Evolutionary conservation across 2,329 filamentous ascomycete genomes (phyloP).

Genomic region (Claviceps paspali): DNA sequence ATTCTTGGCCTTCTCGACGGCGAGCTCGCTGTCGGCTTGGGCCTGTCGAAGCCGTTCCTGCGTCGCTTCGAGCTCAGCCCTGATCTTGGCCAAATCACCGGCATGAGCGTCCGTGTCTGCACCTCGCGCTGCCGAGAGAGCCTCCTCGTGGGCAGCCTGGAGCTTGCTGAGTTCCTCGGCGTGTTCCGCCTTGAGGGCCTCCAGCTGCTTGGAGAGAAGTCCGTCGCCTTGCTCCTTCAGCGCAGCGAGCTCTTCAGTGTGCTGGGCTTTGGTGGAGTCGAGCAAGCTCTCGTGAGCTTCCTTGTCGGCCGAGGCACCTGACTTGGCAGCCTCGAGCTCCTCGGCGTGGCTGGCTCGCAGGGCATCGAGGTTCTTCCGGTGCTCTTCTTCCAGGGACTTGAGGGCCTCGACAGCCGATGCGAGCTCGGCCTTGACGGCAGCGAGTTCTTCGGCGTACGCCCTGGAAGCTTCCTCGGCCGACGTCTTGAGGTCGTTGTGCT

Average conservation of each 20-base stretch:
- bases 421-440: conserved; percentile 27
- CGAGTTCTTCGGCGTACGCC: conserved; percentile 26
- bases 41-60: conserved; percentile 32
- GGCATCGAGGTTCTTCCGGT: conserved; percentile 38
- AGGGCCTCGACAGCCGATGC: conserved; percentile 29
- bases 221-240: conserved; percentile 27
- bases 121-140: conserved; percentile 17
- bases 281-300: conserved; percentile 34
- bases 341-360: conserved; percentile 42
- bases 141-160: conserved; percentile 16
- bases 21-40: conserved; percentile 26
- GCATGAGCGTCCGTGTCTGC: conserved; percentile 13
- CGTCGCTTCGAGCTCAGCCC: conserved; percentile 19
- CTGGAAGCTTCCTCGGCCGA: conserved; percentile 21
- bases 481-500: conserved; percentile 35
- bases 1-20: conserved; percentile 28
- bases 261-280: conserved; percentile 38
- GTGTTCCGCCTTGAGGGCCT: conserved; percentile 25
- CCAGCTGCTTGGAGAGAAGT: conserved; percentile 24
- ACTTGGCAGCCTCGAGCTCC: conserved; percentile 42
- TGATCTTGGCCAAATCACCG: conserved; percentile 17
- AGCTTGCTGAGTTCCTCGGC: conserved; percentile 22
- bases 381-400: conserved; percentile 34
- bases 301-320: conserved; percentile 31
- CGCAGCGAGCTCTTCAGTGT: conserved; percentile 33